A percentile compares a stretch with the other conserved stretches of the same genome.
These are phyloP conservation scores for Wickerhamiella occidentalis DNA, from an alignment of 805 yeast species.

Conservation along the genomic window DNA sequence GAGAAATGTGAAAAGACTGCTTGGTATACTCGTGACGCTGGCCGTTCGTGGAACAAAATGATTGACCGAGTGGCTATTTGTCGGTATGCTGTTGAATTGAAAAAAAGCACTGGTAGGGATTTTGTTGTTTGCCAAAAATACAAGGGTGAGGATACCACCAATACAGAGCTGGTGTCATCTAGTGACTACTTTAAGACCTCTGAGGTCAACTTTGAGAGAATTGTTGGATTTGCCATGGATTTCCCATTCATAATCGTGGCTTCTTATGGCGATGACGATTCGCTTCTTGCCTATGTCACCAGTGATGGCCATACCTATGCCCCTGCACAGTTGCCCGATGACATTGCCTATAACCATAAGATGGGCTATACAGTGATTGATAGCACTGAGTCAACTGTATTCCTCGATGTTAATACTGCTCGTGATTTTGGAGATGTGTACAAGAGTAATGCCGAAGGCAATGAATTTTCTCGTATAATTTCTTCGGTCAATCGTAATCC, in stretches of 20 bases:
- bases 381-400: constrained; percentile 56
- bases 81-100: constrained; percentile 52
- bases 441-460: constrained; percentile 86
- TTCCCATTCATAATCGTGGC: constrained; percentile 70
- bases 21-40: constrained; percentile 55
- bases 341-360: constrained; percentile 31
- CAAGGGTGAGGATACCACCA: constrained; percentile 7
- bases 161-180: constrained; percentile 34
- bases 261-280: constrained; percentile 35
- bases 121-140: constrained; percentile 50
- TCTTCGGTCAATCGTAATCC: constrained; percentile 61
- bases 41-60: constrained; percentile 46
- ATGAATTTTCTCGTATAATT: constrained; percentile 60
- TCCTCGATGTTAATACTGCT: constrained; percentile 70
- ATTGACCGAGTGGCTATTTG: constrained; percentile 46
- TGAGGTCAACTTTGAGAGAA: constrained; percentile 36
- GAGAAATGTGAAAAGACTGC: constrained; percentile 45
- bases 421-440: constrained; percentile 65
- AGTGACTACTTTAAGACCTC: constrained; percentile 39
- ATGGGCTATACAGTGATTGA: constrained; percentile 67
- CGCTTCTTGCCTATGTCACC: constrained; percentile 59
- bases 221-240: constrained; percentile 62
- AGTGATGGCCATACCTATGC: constrained; percentile 69
- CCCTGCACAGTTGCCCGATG: constrained; percentile 64
- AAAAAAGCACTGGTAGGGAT: constrained; percentile 35